phyloP scores from a whole-genome alignment of 2,329 filamentous ascomycete genomes.

The Pseudocercospora ulei region DNA sequence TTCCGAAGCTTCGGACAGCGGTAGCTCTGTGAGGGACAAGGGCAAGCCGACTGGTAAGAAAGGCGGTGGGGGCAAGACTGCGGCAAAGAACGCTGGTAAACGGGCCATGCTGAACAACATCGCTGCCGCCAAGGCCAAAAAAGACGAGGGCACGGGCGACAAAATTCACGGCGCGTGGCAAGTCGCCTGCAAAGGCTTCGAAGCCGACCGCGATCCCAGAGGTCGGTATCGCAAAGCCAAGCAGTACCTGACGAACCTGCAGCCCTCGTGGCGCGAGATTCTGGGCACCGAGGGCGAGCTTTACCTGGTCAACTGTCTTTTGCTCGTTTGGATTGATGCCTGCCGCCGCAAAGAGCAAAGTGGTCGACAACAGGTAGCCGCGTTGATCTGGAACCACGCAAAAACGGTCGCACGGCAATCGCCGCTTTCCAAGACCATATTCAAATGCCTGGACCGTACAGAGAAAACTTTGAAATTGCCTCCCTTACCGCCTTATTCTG shows the following conservation, averaged over 20 bases:
- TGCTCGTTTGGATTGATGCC: slow-evolving; percentile 43
- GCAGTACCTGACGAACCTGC: slow-evolving; percentile 42
- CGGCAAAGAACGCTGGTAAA: slow-evolving; percentile 34
- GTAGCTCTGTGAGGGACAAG: slow-evolving; percentile 24
- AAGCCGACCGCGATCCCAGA: slow-evolving; percentile 39
- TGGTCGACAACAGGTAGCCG: slow-evolving; percentile 38
- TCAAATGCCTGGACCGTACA: slow-evolving; percentile 33
- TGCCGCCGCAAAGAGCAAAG: slow-evolving; percentile 33
- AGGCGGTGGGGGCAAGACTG: slow-evolving; percentile 31
- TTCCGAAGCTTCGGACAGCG: slow-evolving; percentile 27
- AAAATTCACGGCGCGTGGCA: slow-evolving; percentile 43
- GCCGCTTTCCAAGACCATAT: slow-evolving; percentile 39
- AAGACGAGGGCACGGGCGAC: slow-evolving; percentile 36
- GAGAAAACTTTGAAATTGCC: slow-evolving; percentile 38
- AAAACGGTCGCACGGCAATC: slow-evolving; percentile 35
- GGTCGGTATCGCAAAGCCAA: slow-evolving; percentile 44
- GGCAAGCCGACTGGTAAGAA: slow-evolving; percentile 29
- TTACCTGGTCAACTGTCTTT: slow-evolving; percentile 43
- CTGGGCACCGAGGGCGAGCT: slow-evolving; percentile 42
- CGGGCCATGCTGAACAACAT: slow-evolving; percentile 40
- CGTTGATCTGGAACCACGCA: slow-evolving; percentile 42
- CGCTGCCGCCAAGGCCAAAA: slow-evolving; percentile 37
- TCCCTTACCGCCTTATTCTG: slow-evolving; percentile 26
- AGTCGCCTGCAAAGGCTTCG: slow-evolving; percentile 40
- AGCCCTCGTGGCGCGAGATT: slow-evolving; percentile 35